These are phyloP conservation scores for Aplosporella prunicola DNA, from an alignment of 2,329 filamentous ascomycete genomes.

Conservation along the genomic window DNA sequence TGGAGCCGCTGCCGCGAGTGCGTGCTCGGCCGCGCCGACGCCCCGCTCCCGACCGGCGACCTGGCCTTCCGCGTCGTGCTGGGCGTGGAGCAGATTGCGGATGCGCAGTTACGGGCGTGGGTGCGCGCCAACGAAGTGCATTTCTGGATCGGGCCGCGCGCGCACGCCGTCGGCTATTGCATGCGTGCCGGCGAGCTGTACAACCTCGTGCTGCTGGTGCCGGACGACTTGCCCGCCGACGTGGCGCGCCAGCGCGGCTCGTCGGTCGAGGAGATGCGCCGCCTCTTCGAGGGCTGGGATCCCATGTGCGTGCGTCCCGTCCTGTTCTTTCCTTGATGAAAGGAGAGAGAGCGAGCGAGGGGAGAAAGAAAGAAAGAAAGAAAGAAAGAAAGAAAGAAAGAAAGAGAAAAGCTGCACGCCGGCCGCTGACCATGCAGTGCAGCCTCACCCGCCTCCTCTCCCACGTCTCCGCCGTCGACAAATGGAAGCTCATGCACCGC, in stretches of 20 bases:
- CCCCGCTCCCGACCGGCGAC: slow-evolving; percentile 52
- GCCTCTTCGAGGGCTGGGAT: slow-evolving; percentile 55
- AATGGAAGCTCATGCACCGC: slow-evolving; percentile 58
- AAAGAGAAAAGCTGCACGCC: too few relatives aligned
- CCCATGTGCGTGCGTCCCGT: slow-evolving; percentile 41
- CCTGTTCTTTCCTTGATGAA: slow-evolving; percentile 23
- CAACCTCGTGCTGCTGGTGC: slow-evolving; percentile 57
- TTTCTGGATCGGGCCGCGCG: slow-evolving; percentile 55
- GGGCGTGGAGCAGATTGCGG: slow-evolving; percentile 41
- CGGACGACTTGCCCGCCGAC: slow-evolving; percentile 50
- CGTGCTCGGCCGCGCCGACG: slow-evolving; percentile 38
- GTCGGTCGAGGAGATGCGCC: slow-evolving; percentile 51
- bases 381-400: too few relatives aligned
- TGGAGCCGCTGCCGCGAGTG: slow-evolving; percentile 49
- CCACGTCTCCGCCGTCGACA: too few relatives aligned
- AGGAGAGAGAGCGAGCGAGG: too few relatives aligned
- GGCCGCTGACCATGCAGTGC: too few relatives aligned
- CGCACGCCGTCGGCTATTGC: slow-evolving; percentile 55
- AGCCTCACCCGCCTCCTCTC: too few relatives aligned
- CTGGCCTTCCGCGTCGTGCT: slow-evolving; percentile 56
- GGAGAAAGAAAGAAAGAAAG: neutral
- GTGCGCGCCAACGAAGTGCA: slow-evolving; percentile 44
- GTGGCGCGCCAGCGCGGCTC: slow-evolving; percentile 45
- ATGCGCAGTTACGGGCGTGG: slow-evolving; percentile 43
- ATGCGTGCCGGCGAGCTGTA: slow-evolving; percentile 50